Conservation (phyloP, 495 filamentous ascomycete genomes). For the Penicillium chermesinum region DNA sequence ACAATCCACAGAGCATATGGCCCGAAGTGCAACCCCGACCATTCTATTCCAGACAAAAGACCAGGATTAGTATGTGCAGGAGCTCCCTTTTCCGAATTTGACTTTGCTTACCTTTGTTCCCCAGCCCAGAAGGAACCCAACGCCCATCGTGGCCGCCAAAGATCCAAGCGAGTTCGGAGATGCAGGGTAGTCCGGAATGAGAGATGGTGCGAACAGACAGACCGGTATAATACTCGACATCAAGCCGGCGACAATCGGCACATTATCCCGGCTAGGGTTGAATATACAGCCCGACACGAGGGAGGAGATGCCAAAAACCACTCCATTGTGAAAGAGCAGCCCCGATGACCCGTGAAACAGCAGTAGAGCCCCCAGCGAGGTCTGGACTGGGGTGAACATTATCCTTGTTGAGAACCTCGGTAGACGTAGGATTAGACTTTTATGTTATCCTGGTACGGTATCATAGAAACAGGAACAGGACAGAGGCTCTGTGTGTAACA, state of each 20-base stretch:
- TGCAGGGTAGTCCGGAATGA: constrained; percentile 41
- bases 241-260: constrained; percentile 48
- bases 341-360: constrained; percentile 49
- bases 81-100: background rate
- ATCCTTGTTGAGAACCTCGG: background rate
- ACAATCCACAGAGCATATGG: constrained; percentile 57
- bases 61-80: constrained; percentile 2
- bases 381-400: constrained; percentile 58
- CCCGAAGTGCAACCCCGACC: constrained; percentile 56
- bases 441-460: too few relatives aligned
- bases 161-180: constrained; percentile 27
- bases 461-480: too few relatives aligned
- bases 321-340: constrained; percentile 51
- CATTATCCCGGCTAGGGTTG: constrained; percentile 33
- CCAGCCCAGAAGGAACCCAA: constrained; percentile 48
- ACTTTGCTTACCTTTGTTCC: constrained; percentile 47
- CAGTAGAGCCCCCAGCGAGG: constrained; percentile 50
- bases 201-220: constrained; percentile 36
- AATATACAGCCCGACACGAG: constrained; percentile 38
- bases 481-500: too few relatives aligned
- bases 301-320: constrained; percentile 52
- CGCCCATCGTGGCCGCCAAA: constrained; percentile 32
- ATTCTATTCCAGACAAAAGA: constrained; percentile 25
- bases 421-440: too few relatives aligned
- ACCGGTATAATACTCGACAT: constrained; percentile 39